Evolutionary conservation across 2,329 filamentous ascomycete species (phyloP), one percentile per base, ranked within the genome.

Genomic region (Annulohypoxylon truncatum): DNA sequence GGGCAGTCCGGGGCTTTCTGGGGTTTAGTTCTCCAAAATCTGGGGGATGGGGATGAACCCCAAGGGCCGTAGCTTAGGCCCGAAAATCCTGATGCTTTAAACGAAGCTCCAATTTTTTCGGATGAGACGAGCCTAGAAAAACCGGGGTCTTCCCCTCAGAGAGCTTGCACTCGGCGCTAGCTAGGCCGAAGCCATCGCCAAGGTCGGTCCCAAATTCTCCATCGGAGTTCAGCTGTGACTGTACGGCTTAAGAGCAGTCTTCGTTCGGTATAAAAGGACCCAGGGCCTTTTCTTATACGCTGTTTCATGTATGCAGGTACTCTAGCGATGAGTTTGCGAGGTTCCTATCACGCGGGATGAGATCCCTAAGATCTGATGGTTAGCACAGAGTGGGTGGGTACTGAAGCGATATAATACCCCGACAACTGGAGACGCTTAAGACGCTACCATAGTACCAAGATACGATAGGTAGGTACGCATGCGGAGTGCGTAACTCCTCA

Each of bases 401-500:
- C 53, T n/a, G 13, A 42, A 46, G 59, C 35, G 53, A 56, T 22
- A 35, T 53, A 52, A 64, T 63, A 61, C 13, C 42, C 57, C 67
- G 67, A 64, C 33, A 22, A 46, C 28, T 58, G 56, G 42, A 35
- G 60, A 60, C 50, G 24, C 18, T 46, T 33, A 31, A 38, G 29
- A 31, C 50, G 51, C 58, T 65, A 62, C 44, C 10, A 67, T 26
- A n/a, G n/a, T n/a, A n/a, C n/a, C n/a, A n/a, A n/a, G n/a, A 15
- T 15, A 38, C 2, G n/a, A 38, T 15, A 22, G n/a, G 4, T 29
- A 33, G n/a, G 18, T 15, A 22, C 20, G 4, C 35, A 33, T 62
- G 67, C 65, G 61, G 67, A 65, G 64, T 47, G 64, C 9, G 44
- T 47, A 24, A 65, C 67, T 67, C 67, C 67, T 67, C 64, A 61